Base-by-base conservation (phyloP, 768 basidiomycete genomes). In the Steccherinum ochraceum region DNA sequence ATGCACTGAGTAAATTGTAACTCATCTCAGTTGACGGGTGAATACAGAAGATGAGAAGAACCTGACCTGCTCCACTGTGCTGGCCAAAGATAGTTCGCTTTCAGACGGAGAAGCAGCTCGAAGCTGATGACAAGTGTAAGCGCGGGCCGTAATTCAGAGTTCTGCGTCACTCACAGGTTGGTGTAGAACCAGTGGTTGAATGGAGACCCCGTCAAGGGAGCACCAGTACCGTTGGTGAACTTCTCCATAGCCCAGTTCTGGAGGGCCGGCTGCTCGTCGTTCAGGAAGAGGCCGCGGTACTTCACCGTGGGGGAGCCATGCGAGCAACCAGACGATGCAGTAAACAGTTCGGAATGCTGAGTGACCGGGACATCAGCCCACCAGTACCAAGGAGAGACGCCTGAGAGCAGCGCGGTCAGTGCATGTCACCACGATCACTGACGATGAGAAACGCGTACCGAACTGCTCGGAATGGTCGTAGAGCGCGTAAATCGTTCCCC, bases 361-460 rank as follows among this genome's bases (percentile, higher is more conserved):
- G 74, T 75, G 1, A 75, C 71, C 7, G 82, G 82, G n/a, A 85
- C 84, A 62, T 89, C 85, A n/a, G 84, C 82, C 85, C 85, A 89
- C 79, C 79, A 83, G 53, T 77, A 81, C 81, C 82, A 84, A n/a
- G 82, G 82, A 19, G 81, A 83, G 26, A 84, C 80, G 49, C 81
- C 80, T 81, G 49, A n/a, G n/a, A n/a, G n/a, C n/a, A n/a, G 46
- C n/a, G n/a, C n/a, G n/a, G n/a, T n/a, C 48, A 39, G 13, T 52
- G 12, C 24, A 48, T 48, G 35, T 39, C 11, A 11, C 35, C 11
- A n/a, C 35, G 24, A 27, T 30, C 5, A 3, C 30, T 3, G 26
- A 35, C 48, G 30, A 20, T 3, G 16, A 50, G 21, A 23, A 35
- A 39, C 18, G 42, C 47, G 13, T 30, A 59, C 83, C 84, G 60